These are phyloP conservation scores for Telopea speciosissima DNA, from an alignment of 177 flowering plant genomes.

Conservation along the genomic window DNA sequence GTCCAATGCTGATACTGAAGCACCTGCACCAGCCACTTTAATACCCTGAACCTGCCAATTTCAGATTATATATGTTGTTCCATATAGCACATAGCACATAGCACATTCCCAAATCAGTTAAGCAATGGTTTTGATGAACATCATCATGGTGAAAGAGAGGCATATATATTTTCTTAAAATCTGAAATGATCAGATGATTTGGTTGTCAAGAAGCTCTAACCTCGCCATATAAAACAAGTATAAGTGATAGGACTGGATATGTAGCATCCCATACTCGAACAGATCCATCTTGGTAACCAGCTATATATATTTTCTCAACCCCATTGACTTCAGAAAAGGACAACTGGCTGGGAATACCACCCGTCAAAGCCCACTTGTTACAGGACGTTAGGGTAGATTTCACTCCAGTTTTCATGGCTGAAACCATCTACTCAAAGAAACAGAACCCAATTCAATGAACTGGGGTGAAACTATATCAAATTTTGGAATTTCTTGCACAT, in stretches of 20 bases:
- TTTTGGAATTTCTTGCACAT: not conserved
- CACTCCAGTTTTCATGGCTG: conserved; percentile 27
- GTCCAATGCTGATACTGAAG: conserved; percentile 64
- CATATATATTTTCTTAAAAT: conserved; percentile 1
- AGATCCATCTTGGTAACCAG: conserved; percentile 83
- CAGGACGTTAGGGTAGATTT: conserved; percentile 17
- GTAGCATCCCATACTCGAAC: conserved; percentile 82
- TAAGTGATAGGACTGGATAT: conserved; percentile 47
- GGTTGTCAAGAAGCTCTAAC: conserved; percentile 30
- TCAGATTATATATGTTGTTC: conserved; percentile 2
- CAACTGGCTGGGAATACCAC: conserved; percentile 58
- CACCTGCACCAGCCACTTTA: conserved; percentile 47
- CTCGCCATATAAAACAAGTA: conserved; percentile 47
- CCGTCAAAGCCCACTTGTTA: conserved; percentile 70
- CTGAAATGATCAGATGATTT: not conserved
- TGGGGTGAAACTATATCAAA: not conserved
- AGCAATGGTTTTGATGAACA: not conserved
- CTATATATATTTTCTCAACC: conserved; percentile 48
- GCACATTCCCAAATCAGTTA: not conserved
- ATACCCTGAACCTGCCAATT: conserved; percentile 46
- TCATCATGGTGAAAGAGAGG: not conserved
- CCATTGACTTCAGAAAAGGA: conserved; percentile 28
- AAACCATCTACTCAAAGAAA: conserved; percentile 31
- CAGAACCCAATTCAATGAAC: conserved; percentile 7
- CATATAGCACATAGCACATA: not conserved